These are phyloP conservation scores for Curvularia hawaiiensis DNA, from an alignment of 2,329 filamentous ascomycete genomes.

Conservation along the genomic window DNA sequence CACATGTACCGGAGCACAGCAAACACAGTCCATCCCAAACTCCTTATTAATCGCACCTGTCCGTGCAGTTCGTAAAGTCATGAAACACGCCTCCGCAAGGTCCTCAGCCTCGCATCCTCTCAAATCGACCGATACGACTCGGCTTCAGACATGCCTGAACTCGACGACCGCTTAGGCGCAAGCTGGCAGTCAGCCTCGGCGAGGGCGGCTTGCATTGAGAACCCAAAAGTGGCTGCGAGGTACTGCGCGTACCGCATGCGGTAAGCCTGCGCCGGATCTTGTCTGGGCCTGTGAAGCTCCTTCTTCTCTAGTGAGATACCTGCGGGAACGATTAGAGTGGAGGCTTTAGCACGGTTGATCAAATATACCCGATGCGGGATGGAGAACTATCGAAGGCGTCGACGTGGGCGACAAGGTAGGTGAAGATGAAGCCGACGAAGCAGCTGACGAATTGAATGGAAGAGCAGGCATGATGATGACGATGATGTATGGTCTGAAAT, in stretches of 20 bases:
- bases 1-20: slow-evolving; percentile 25
- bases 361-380: slow-evolving; percentile 49
- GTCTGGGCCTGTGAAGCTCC: slow-evolving; percentile 42
- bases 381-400: slow-evolving; percentile 47
- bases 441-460: slow-evolving; percentile 39
- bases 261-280: slow-evolving; percentile 41
- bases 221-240: slow-evolving; percentile 48
- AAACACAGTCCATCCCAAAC: slow-evolving; percentile 27
- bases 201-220: slow-evolving; percentile 46
- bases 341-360: slow-evolving; percentile 45
- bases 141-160: slow-evolving; percentile 43
- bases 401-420: slow-evolving; percentile 33
- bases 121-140: slow-evolving; percentile 41
- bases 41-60: slow-evolving; percentile 23
- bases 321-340: slow-evolving; percentile 43
- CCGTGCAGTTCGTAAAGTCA: slow-evolving; percentile 32
- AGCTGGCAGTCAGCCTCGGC: slow-evolving; percentile 46
- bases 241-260: slow-evolving; percentile 48
- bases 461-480: slow-evolving; percentile 47
- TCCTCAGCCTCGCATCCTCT: slow-evolving; percentile 11
- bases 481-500: slow-evolving; percentile 24
- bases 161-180: slow-evolving; percentile 42
- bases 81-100: slow-evolving; percentile 10
- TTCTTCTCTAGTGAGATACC: slow-evolving; percentile 37
- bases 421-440: slow-evolving; percentile 44